Evolutionary conservation across 2,329 filamentous ascomycete genomes (phyloP), one percentile per base, ranked within the genome.

Genomic region (Zasmidium citrigriseum): DNA sequence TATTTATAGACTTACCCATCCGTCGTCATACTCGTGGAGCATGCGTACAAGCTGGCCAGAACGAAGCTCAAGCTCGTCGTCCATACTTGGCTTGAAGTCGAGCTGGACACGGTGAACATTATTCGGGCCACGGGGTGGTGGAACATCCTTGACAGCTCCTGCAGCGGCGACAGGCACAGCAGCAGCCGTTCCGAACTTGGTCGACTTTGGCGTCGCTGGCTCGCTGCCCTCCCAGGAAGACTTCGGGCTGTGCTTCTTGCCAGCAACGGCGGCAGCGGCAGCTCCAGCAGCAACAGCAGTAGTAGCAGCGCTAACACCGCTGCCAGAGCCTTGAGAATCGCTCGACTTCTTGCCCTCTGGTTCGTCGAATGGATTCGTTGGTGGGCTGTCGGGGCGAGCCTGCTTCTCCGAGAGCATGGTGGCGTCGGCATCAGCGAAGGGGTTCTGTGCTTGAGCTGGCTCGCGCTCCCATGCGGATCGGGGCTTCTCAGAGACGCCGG

Each of bases 1-100:
- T 27, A 83, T 7, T 16, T 4, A 16, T 11, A 41, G 18, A 41
- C 89, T 83, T 84, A 93, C 90, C 95, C 95, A 99, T 69, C 95
- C 95, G 77, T 99, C 95, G 72, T 99, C 95, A 70, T 98, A 99
- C 76, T 96, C 93, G 71, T 98, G 93, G 53, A 98, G 81, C 64
- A 99, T 80, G 64, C 93, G 86, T 52, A 98, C 91, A 50, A 99
- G 82, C 62, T 96, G 88, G 53, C 95, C 95, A 58, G 88, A 85
- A 62, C 81, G 84, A 46, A 99, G 82, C 62, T 86, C 89, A 70
- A 99, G 81, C 76, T 99, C 95, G 71, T 99, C 95, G 4, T 91
- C 89, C 82, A 98, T 88, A 2, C 90, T 93, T 23, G 95, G 93
- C 73, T 86, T 89, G 76, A 98, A 99, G 75, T 97, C 93, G 66